Base-by-base conservation (phyloP, 2,329 filamentous ascomycete species). In the Grosmannia clavigera region DNA sequence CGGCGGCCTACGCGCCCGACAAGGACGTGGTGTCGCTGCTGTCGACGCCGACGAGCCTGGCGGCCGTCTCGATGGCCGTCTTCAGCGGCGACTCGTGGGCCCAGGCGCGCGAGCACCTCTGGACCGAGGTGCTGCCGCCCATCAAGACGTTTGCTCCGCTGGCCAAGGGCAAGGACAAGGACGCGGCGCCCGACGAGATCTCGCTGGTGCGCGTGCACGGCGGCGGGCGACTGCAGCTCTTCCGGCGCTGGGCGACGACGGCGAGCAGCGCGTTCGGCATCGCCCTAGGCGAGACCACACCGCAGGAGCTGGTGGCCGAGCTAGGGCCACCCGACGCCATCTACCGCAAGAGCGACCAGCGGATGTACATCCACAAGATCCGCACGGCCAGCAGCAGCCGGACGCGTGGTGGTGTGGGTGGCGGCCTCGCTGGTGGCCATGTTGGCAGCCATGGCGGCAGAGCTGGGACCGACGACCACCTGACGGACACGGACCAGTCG, bases 271-370 rank as follows among this genome's bases (percentile, higher is more conserved):
- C 63, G 7, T 83, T 91, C 61, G 85, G 81, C 75, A 86, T 99
- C 59, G 78, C 78, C 3, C 77, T 99, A 0, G 90, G 90, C 54
- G 85, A 94, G 69, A 97, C 92, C 0, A 95, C 90, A 1, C 89
- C 91, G 0, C 94, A 99, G 73, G 91, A 97, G 66, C 76, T 99
- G 2, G 83, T 97, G 25, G 87, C 89, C 61, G 92, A 96, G 68
- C 81, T 99, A 9, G 94, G 94, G 0, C 90, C 94, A 5, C 94
- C 94, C 1, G 92, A 96, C 70, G 90, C 92, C 25, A 95, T 95
- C 53, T 96, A 96, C 72, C 84, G 88, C 64, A 96, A 95, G 74
- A 90, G 88, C 67, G 91, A 96, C 70, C 86, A 91, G 69, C 83
- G 90, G 56, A 87, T 96, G 74, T 88, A 90, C 14, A 94, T 96